Evolutionary conservation across 768 basidiomycete genomes (phyloP), one percentile per base, ranked within the genome.

Genomic region (Termitomyces sp.): DNA sequence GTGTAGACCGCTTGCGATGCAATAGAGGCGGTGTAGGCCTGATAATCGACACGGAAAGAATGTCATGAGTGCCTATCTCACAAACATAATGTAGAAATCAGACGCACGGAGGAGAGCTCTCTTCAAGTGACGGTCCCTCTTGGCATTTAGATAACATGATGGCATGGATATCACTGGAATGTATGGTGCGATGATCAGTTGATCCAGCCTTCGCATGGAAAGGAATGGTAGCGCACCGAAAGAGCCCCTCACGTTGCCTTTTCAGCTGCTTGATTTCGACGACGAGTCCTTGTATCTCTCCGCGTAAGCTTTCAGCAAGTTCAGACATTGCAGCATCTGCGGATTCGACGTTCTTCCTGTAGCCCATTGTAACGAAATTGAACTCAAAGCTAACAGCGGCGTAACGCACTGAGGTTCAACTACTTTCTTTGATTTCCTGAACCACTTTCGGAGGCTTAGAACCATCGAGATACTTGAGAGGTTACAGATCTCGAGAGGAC

Each of bases 81-180:
- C 12, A 27, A 34, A 22, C 8, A 20, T 6, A 37, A 20, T 42
- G 0, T n/a, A 16, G 24, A 27, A 14, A 49, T 13, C 6, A 22
- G 16, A 53, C 59, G 51, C 20, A 56, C 55, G 24, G 46, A 22
- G 27, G 45, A n/a, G 10, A 40, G 33, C 30, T 53, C 42, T 45
- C 46, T 27, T 30, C 49, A 7, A 22, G 20, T 18, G 22, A 8
- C 16, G 39, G 18, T 27, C 34, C 27, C 22, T 13, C 55, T 37
- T 55, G 53, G 24, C 57, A 53, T 51, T 61, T 58, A 5, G 42
- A 53, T 13, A 53, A n/a, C 62, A 64, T 64, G 39, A 64, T 58
- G 42, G 51, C 55, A 39, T 61, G 60, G 30, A 64, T 59, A 26
- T 64, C 60, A 26, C 62, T 64, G 27, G n/a, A 36, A 48, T 26